phyloP scores from a whole-genome alignment of 2,329 filamentous ascomycete species.

The Myriosclerotinia duriaeana region DNA sequence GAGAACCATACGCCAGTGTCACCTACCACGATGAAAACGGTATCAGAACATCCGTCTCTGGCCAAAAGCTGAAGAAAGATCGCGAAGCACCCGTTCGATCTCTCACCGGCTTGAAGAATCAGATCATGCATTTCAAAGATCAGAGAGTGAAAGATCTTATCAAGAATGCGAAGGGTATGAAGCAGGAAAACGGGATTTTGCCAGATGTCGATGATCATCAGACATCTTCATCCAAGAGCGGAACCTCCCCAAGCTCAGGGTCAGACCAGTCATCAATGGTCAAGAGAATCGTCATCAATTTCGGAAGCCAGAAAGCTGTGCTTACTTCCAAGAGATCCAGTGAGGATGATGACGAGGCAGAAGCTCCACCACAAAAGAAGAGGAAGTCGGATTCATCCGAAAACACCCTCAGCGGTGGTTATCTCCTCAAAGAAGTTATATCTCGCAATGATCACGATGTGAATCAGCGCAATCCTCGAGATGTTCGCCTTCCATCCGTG shows the following conservation, averaged over 20 bases:
- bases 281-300: background rate
- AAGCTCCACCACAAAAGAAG: background rate
- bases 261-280: background rate
- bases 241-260: background rate
- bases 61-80: background rate
- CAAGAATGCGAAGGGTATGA: background rate
- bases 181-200: too few relatives aligned
- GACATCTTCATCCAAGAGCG: background rate
- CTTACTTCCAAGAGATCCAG: background rate
- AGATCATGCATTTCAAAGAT: background rate
- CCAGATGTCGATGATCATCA: background rate
- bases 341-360: background rate
- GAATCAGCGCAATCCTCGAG: background rate
- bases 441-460: background rate
- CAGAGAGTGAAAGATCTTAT: background rate
- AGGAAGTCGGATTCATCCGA: background rate
- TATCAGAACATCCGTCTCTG: background rate
- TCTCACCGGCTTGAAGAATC: background rate
- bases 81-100: background rate
- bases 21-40: background rate
- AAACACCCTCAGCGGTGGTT: background rate
- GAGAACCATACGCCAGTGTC: background rate
- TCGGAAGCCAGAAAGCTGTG: background rate
- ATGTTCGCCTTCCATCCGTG: background rate
- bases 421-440: background rate